phyloP scores from a whole-genome alignment of 805 yeast species.

The Candida awuae region DNA sequence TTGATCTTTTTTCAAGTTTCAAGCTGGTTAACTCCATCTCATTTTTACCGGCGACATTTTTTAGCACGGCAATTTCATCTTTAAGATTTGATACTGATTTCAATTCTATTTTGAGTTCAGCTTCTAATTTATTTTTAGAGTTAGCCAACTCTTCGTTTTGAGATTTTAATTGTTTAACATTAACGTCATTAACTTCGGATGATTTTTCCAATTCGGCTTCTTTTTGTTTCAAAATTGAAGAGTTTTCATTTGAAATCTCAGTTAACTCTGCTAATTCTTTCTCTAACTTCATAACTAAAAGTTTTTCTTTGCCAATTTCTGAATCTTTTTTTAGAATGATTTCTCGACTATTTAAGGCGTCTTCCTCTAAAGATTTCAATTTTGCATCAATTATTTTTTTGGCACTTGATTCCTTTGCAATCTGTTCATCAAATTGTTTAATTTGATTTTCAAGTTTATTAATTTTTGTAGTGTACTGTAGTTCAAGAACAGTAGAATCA shows the following conservation, averaged over 20 bases:
- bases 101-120: constrained; percentile 7
- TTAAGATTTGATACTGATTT: constrained; percentile 13
- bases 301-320: constrained; percentile 31
- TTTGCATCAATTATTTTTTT: constrained; percentile 32
- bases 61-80: constrained; percentile 28
- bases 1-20: constrained; percentile 9
- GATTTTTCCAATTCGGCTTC: constrained; percentile 20
- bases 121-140: constrained; percentile 4
- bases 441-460: constrained; percentile 52
- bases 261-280: constrained; percentile 14
- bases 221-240: constrained; percentile 10
- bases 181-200: neutral
- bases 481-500: constrained; percentile 26
- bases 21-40: constrained; percentile 26
- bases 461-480: constrained; percentile 49
- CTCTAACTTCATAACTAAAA: constrained; percentile 24
- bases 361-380: constrained; percentile 17
- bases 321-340: constrained; percentile 34
- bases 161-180: constrained; percentile 7
- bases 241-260: constrained; percentile 14
- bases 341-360: constrained; percentile 26
- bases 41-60: constrained; percentile 24
- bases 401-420: constrained; percentile 21
- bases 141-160: constrained; percentile 14
- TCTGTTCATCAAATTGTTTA: constrained; percentile 35